Base-by-base conservation (phyloP, 768 basidiomycete genomes). In the Leccinellum albellum region DNA sequence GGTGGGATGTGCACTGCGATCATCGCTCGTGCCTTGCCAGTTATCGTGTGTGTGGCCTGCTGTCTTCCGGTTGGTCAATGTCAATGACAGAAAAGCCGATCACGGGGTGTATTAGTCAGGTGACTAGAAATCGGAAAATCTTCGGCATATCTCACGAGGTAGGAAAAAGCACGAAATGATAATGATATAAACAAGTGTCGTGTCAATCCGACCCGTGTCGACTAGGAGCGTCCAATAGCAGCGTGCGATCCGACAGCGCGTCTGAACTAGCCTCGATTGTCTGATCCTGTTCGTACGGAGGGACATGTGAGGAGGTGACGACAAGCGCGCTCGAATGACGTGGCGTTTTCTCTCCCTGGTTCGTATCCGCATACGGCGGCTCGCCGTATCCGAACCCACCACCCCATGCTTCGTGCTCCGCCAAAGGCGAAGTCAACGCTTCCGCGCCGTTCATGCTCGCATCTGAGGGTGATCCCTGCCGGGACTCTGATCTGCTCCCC, bases 331-430 rank as follows among this genome's bases (percentile, higher is more conserved):
- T 50, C 2, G 79, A 75, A 70, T 73, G 76, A 55, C 76, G 76
- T 49, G 82, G 81, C 32, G 82, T 83, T 35, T 72, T 73, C 51
- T 76, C 77, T 55, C 77, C 76, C 55, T 63, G 73, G 52, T 47
- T 47, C 15, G 63, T 56, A 54, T 58, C 58, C 44, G 63, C 66
- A 61, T 73, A 76, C 28, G 76, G 71, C 15, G 75, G 69, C 57
- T 73, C 67, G 24, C 73, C 77, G 62, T 77, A 78, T 50, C 74
- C 70, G 60, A 76, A 74, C n/a, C 33, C 31, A 59, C 33, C 31
- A 59, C 75, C 56, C 73, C 81, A 82, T 40, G 67, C 71, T 48
- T 74, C 72, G 50, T 66, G 57, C 37, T 66, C 72, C 50, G 72
- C 45, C 14, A 46, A 65, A 57, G 61, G 44, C 42, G 59, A 42